Conservation (phyloP, 164 flowering plant genomes). For the Tetrastigma voinierianum region DNA sequence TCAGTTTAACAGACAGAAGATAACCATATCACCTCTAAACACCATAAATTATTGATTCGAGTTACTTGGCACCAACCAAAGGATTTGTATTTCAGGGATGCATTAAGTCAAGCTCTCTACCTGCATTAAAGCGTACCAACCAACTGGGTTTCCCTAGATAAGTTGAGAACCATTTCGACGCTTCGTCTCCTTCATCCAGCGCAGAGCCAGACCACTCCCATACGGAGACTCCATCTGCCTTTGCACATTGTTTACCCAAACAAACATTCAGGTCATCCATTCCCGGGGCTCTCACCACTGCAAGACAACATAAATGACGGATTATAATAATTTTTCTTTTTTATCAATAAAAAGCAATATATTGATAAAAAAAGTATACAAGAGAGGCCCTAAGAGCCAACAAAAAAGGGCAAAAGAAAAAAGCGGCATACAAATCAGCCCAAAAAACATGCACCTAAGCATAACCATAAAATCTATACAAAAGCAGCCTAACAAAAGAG, state of each 20-base stretch:
- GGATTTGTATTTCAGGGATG: background rate
- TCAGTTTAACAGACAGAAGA: too few species aligned
- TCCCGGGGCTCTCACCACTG: constrained; percentile 76
- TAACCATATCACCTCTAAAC: too few species aligned
- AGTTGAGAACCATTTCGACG: constrained; percentile 75
- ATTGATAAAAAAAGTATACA: too few species aligned
- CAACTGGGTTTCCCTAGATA: constrained; percentile 80
- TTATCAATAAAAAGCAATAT: too few species aligned
- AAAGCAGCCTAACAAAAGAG: too few species aligned
- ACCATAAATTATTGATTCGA: background rate
- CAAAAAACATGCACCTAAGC: too few species aligned
- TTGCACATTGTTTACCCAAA: constrained; percentile 28
- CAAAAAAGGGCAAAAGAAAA: too few species aligned
- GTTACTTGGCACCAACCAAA: background rate
- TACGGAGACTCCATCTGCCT: constrained; percentile 58
- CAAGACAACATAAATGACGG: too few species aligned
- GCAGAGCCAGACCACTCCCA: constrained; percentile 98
- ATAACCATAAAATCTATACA: too few species aligned
- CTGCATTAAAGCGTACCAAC: constrained; percentile 85
- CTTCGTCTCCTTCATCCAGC: constrained; percentile 78
- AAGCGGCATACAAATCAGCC: too few species aligned
- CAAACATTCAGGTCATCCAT: constrained; percentile 69
- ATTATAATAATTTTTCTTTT: too few species aligned
- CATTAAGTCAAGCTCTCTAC: constrained; percentile 27
- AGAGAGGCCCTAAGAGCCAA: too few species aligned